phyloP scores from a whole-genome alignment of 345 rosid species.

The Barbarea vulgaris region DNA sequence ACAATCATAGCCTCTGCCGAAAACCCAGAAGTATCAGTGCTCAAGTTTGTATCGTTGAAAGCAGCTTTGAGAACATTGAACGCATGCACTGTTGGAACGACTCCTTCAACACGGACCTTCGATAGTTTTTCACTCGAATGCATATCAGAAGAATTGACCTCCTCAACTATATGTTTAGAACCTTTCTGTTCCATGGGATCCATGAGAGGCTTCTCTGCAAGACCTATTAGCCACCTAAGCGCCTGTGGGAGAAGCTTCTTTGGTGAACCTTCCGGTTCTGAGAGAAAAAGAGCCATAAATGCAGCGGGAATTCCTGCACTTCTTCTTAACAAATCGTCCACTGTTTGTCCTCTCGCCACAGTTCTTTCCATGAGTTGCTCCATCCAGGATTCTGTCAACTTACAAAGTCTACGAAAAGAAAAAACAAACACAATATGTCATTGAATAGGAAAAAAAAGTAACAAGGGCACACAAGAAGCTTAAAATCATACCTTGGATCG shows the following conservation, averaged over 20 bases:
- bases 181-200: constrained; percentile 38
- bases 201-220: constrained; percentile 63
- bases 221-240: constrained; percentile 79
- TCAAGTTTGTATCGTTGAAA: constrained; percentile 93
- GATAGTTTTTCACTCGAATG: constrained; percentile 56
- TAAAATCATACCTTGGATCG: constrained; percentile 64
- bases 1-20: constrained; percentile 88
- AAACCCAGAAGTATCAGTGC: constrained; percentile 94
- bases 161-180: constrained; percentile 33
- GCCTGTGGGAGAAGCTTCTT: constrained; percentile 93
- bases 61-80: constrained; percentile 89
- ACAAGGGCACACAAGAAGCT: constrained; percentile 11
- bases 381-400: constrained; percentile 93
- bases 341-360: constrained; percentile 81
- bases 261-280: constrained; percentile 94
- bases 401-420: constrained; percentile 68
- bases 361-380: constrained; percentile 93
- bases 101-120: constrained; percentile 92
- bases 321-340: constrained; percentile 92
- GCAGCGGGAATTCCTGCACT: constrained; percentile 99
- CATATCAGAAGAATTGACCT: constrained; percentile 42
- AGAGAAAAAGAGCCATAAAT: constrained; percentile 84
- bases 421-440: constrained; percentile 12
- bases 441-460: neutral
- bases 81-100: constrained; percentile 91